Evolutionary conservation across 345 rosid genomes (phyloP).

Genomic region (Euphorbia peplus): DNA sequence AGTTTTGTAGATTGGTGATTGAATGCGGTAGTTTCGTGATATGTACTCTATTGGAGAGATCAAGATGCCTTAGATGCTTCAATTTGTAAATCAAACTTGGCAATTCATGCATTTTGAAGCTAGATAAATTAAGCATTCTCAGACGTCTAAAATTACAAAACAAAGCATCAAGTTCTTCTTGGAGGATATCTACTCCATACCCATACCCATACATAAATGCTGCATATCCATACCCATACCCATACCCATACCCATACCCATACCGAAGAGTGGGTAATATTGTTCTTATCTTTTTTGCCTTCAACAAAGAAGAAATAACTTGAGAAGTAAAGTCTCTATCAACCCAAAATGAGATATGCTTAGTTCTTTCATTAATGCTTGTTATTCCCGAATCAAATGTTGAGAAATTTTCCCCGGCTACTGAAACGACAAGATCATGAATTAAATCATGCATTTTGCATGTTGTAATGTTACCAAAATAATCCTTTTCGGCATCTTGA

Average conservation of each 20-base stretch:
- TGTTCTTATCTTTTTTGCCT: no score
- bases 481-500: neutral
- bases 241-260: neutral
- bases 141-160: neutral
- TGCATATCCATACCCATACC: no score
- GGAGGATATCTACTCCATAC: neutral
- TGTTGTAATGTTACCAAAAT: slow-evolving; percentile 2
- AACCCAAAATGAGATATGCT: neutral
- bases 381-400: neutral
- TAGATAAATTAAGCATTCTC: neutral
- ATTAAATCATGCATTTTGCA: slow-evolving; percentile 14
- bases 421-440: neutral
- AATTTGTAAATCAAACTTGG: slow-evolving; percentile 11
- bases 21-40: slow-evolving; percentile 18
- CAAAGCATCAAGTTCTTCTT: neutral
- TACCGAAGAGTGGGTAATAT: no score
- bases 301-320: neutral
- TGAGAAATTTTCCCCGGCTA: neutral
- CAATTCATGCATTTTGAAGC: neutral
- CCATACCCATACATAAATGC: neutral
- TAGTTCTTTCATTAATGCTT: no score
- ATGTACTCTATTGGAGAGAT: slow-evolving; percentile 8
- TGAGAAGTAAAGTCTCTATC: no score
- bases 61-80: slow-evolving; percentile 23
- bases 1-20: slow-evolving; percentile 14